phyloP scores from a whole-genome alignment of 495 filamentous ascomycete genomes.

The Echria macrotheca region DNA sequence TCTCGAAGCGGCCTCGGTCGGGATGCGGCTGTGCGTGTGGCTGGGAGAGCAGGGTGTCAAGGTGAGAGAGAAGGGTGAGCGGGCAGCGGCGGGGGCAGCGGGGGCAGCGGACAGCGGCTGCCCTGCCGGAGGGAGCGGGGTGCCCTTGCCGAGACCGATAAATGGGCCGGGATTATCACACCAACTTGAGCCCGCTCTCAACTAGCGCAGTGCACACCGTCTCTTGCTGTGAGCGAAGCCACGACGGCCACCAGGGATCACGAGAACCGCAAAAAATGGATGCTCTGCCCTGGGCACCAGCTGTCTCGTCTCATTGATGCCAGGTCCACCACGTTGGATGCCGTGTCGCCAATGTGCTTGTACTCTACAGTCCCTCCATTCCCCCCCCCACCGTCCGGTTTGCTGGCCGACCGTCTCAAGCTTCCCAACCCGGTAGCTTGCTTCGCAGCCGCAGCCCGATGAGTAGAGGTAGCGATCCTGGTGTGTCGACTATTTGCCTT shows the following conservation, averaged over 20 bases:
- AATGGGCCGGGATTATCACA: slow-evolving; percentile 3
- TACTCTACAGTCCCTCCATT: not conserved
- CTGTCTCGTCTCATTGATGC: too few relatives aligned
- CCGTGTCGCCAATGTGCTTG: not conserved
- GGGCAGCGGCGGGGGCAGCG: too few relatives aligned
- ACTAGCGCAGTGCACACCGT: slow-evolving; percentile 7
- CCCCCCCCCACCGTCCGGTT: too few relatives aligned
- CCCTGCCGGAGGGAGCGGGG: slow-evolving; percentile 1
- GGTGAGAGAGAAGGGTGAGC: too few relatives aligned
- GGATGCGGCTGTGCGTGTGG: not conserved
- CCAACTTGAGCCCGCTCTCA: too few relatives aligned
- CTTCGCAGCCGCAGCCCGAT: too few relatives aligned
- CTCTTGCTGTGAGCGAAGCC: slow-evolving; percentile 1
- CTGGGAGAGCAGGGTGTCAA: too few relatives aligned
- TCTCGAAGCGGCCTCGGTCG: not conserved
- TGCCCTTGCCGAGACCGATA: not conserved
- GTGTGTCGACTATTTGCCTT: too few relatives aligned
- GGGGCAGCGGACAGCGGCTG: not conserved
- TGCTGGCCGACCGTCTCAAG: too few relatives aligned
- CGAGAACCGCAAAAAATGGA: slow-evolving; percentile 3
- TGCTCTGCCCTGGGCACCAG: slow-evolving; percentile 4
- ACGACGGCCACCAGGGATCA: slow-evolving; percentile 8
- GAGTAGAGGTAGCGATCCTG: too few relatives aligned
- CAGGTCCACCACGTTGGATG: not conserved
- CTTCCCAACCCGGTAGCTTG: too few relatives aligned